Evolutionary conservation across 108 stramenopile genomes (phyloP).

Genomic region (Conticribra guillardii): DNA sequence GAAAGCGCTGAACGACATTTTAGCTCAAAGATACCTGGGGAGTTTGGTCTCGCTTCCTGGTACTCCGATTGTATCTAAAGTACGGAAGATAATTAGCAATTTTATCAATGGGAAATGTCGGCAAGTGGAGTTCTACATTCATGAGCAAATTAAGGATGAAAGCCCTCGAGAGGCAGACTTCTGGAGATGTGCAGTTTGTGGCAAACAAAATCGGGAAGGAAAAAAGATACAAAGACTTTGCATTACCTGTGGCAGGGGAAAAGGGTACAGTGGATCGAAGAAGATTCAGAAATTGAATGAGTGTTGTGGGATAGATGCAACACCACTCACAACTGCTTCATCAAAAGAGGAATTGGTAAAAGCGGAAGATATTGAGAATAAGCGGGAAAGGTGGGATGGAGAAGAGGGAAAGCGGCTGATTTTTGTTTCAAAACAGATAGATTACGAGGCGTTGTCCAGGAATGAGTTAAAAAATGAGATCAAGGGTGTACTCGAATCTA

Average conservation of each 20-base stretch:
- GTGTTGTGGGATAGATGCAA: conserved; percentile 12
- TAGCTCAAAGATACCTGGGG: conserved; percentile 1
- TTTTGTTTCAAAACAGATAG: conserved; percentile 10
- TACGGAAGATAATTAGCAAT: conserved; percentile 12
- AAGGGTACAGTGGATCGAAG: conserved; percentile 8
- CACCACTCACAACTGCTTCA: conserved; percentile 15
- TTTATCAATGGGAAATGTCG: conserved; percentile 27
- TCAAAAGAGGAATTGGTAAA: conserved; percentile 10
- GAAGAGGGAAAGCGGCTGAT: conserved; percentile 5
- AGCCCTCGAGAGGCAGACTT: neutral
- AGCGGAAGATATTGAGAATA: neutral
- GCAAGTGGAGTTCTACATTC: conserved; percentile 10
- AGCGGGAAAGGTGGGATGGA: conserved; percentile 8
- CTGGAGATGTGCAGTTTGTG: conserved; percentile 30
- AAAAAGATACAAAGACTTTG: conserved; percentile 13
- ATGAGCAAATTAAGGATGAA: conserved; percentile 17
- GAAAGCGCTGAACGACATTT: conserved; percentile 3
- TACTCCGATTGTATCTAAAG: conserved; percentile 14
- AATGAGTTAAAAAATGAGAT: conserved; percentile 24
- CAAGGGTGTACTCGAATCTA: conserved; percentile 6
- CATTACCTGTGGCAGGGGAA: conserved; percentile 9
- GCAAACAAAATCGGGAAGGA: conserved; percentile 13
- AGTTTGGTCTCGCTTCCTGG: conserved; percentile 1
- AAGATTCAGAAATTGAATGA: conserved; percentile 14
- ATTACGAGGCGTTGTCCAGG: conserved; percentile 18